phyloP scores from a whole-genome alignment of 2,329 filamentous ascomycete species.

The Stemphylium vesicarium region DNA sequence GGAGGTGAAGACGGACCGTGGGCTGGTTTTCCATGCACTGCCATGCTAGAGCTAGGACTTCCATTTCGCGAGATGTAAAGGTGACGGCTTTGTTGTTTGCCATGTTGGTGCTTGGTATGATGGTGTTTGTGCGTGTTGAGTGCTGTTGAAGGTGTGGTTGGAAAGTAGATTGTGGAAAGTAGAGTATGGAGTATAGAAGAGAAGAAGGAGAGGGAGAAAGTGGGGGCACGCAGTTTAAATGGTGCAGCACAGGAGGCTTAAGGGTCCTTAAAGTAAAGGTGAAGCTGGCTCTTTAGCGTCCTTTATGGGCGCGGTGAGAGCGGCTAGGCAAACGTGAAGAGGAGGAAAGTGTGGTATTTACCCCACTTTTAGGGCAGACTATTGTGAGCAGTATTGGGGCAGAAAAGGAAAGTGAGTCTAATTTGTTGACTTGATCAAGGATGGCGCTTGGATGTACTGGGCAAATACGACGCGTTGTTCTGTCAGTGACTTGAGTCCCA shows the following conservation, averaged over 20 bases:
- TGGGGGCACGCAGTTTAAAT: background rate
- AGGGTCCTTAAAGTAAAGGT: background rate
- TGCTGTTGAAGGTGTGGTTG: background rate
- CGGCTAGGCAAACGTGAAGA: conserved; percentile 8
- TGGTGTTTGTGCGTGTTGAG: conserved; percentile 1
- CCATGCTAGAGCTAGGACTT: conserved; percentile 43
- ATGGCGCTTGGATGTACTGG: background rate
- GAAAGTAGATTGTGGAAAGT: conserved; percentile 4
- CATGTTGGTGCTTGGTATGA: conserved; percentile 14
- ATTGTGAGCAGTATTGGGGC: background rate
- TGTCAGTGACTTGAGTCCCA: background rate
- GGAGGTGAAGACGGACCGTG: conserved; percentile 29
- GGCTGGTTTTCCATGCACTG: conserved; percentile 43
- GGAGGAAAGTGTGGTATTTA: background rate
- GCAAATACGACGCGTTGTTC: background rate
- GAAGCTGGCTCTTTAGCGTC: conserved; percentile 5
- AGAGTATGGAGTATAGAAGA: background rate
- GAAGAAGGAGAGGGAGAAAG: background rate
- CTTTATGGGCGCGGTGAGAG: conserved; percentile 15
- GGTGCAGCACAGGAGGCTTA: background rate
- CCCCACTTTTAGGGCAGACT: background rate
- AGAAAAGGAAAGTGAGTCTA: background rate
- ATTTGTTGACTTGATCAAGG: background rate
- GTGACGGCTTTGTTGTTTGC: conserved; percentile 10
- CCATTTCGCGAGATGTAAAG: conserved; percentile 36